phyloP scores from a whole-genome alignment of 1,284 basidiomycete species.

The Ganoderma sinense region DNA sequence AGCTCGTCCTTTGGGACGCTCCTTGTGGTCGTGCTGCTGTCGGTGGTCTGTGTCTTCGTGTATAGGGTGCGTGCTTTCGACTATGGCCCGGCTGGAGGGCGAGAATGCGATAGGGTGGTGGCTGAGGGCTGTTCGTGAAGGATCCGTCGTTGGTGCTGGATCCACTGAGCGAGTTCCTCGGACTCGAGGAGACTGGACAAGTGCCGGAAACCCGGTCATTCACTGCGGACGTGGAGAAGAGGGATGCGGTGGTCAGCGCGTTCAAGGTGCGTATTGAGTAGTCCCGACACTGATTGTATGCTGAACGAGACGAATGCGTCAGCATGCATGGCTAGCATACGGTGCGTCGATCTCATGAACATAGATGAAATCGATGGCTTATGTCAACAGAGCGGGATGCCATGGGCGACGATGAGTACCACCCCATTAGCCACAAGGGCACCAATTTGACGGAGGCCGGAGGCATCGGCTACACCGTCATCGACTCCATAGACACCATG shows the following conservation, averaged over 20 bases:
- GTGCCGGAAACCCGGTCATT: conserved; percentile 38
- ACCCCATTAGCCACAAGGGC: conserved; percentile 80
- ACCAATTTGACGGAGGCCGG: conserved; percentile 78
- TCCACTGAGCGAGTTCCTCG: conserved; percentile 27
- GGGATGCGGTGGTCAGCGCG: conserved; percentile 76
- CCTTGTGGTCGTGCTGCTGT: conserved; percentile 22
- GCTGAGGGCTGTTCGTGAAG: conserved; percentile 15
- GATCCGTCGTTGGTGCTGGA: conserved; percentile 24
- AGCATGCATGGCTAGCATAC: conserved; percentile 86
- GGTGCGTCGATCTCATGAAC: conserved; percentile 50
- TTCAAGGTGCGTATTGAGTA: conserved; percentile 67
- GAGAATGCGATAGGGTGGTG: not conserved
- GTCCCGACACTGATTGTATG: not conserved
- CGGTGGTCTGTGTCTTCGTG: conserved; percentile 20
- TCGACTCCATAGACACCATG: conserved; percentile 88
- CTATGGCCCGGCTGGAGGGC: not conserved
- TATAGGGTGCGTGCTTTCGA: conserved; percentile 21
- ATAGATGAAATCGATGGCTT: conserved; percentile 26
- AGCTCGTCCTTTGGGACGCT: conserved; percentile 6
- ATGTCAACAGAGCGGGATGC: conserved; percentile 77
- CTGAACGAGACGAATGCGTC: conserved; percentile 15
- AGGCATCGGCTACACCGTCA: conserved; percentile 87
- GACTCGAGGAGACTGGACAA: conserved; percentile 24
- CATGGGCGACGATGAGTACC: conserved; percentile 90
- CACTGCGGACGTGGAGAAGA: conserved; percentile 65